Conservation (phyloP, 2,329 filamentous ascomycete species). For the Colletotrichum tofieldiae region DNA sequence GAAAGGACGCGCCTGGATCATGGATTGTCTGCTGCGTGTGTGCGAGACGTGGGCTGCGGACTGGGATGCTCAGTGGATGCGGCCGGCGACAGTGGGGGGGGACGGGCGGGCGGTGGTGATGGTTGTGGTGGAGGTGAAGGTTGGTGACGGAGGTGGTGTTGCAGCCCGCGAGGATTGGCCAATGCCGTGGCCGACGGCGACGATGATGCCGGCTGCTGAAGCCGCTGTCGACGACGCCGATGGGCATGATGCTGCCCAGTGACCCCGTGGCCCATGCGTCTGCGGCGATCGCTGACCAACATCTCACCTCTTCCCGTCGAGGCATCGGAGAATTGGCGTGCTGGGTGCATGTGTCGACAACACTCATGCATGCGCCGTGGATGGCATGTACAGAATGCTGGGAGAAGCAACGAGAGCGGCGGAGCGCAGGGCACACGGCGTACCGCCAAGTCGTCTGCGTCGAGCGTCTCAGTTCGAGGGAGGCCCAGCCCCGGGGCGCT, state of each 20-base stretch:
- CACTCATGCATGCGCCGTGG: neutral
- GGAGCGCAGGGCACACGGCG: neutral
- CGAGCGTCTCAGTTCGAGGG: slow-evolving; percentile 28
- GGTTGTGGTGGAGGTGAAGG: too few species aligned
- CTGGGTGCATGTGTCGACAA: neutral
- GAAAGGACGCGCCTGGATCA: slow-evolving; percentile 15
- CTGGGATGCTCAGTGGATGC: slow-evolving; percentile 9
- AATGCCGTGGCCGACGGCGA: slow-evolving; percentile 10
- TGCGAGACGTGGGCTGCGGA: neutral
- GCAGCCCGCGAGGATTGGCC: neutral
- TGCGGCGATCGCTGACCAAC: slow-evolving; percentile 29
- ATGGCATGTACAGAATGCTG: slow-evolving; percentile 19
- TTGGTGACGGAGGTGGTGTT: neutral
- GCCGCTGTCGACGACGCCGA: slow-evolving; percentile 5
- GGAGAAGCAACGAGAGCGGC: slow-evolving; percentile 35
- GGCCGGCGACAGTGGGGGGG: neutral
- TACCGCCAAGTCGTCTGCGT: slow-evolving; percentile 16
- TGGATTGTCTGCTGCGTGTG: slow-evolving; percentile 6
- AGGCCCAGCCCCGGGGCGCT: slow-evolving; percentile 6
- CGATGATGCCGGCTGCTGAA: neutral
- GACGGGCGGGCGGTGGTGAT: neutral
- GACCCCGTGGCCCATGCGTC: slow-evolving; percentile 39
- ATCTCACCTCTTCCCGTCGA: slow-evolving; percentile 1
- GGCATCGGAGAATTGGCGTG: slow-evolving; percentile 15
- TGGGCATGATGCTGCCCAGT: slow-evolving; percentile 30